Conservation (phyloP, 139 green algal genomes). For the Asterochloris sp. region DNA sequence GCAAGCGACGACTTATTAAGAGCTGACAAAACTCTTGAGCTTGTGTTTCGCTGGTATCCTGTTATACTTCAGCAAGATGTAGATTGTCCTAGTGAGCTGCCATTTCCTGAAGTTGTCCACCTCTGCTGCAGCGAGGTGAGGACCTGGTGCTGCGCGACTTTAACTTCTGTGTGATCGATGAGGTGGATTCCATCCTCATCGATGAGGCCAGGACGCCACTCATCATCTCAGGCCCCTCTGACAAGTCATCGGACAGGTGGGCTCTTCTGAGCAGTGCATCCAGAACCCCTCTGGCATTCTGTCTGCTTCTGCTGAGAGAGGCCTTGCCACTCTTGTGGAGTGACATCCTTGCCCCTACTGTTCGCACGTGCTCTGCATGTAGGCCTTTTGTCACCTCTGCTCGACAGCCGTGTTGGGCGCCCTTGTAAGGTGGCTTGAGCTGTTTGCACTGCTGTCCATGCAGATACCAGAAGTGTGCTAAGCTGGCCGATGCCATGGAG, state of each 20-base stretch:
- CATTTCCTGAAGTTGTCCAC: too few relatives aligned
- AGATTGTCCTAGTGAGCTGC: too few relatives aligned
- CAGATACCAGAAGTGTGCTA: slow-evolving; percentile 49
- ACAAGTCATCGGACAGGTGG: slow-evolving; percentile 69
- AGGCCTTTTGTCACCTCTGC: neutral
- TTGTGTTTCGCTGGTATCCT: too few relatives aligned
- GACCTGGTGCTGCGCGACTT: slow-evolving; percentile 92
- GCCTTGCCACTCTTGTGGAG: too few relatives aligned
- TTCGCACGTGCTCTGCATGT: too few relatives aligned
- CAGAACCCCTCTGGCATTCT: neutral
- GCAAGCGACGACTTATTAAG: too few relatives aligned
- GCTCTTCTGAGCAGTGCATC: neutral
- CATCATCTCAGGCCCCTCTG: slow-evolving; percentile 87
- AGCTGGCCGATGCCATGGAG: slow-evolving; percentile 83
- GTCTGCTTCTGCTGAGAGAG: too few relatives aligned
- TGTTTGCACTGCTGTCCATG: slow-evolving; percentile 17
- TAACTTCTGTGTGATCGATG: slow-evolving; percentile 98
- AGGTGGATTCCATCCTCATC: slow-evolving; percentile 98
- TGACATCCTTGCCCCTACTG: too few relatives aligned
- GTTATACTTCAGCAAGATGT: too few relatives aligned
- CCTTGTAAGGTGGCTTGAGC: neutral
- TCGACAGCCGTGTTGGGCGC: too few relatives aligned
- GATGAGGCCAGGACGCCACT: slow-evolving; percentile 95
- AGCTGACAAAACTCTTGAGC: neutral
- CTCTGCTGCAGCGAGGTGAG: slow-evolving; percentile 36